These are phyloP conservation scores for Tylopilus subfusipes DNA, from an alignment of 768 basidiomycete genomes.

Conservation along the genomic window DNA sequence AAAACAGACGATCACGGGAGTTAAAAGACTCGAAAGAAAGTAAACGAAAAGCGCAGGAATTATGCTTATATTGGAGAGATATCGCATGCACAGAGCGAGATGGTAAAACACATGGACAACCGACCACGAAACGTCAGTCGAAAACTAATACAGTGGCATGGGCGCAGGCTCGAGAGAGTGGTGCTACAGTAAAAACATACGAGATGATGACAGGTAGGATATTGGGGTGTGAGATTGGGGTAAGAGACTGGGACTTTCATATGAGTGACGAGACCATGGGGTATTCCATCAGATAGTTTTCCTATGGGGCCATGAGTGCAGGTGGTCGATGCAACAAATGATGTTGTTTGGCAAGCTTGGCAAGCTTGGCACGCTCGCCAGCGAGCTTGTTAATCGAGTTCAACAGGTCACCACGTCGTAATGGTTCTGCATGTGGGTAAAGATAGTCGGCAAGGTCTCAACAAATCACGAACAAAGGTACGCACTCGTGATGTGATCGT, in stretches of 20 bases:
- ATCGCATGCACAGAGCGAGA: too few species aligned
- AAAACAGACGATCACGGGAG: too few species aligned
- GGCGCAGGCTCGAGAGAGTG: background rate
- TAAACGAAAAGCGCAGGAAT: too few species aligned
- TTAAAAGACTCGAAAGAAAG: too few species aligned
- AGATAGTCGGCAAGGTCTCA: constrained; percentile 1
- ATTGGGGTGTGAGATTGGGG: constrained; percentile 6
- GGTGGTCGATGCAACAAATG: constrained; percentile 33
- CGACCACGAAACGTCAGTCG: background rate
- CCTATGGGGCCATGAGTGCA: constrained; percentile 28
- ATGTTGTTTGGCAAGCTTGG: constrained; percentile 30
- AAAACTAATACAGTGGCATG: constrained; percentile 7
- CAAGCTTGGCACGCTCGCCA: constrained; percentile 49
- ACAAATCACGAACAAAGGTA: constrained; percentile 3
- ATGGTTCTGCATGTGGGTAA: constrained; percentile 51
- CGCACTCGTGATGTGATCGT: constrained; percentile 81
- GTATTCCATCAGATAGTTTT: constrained; percentile 2
- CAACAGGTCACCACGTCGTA: constrained; percentile 73
- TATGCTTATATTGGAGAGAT: too few species aligned
- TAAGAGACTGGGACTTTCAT: background rate
- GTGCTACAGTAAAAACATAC: constrained; percentile 17
- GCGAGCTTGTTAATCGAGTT: constrained; percentile 82
- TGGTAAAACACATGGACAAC: too few species aligned
- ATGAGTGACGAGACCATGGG: background rate
- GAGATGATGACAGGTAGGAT: constrained; percentile 6